These are phyloP conservation scores for Cystobasidium sp. DNA, from an alignment of 1,284 basidiomycete genomes.

Conservation along the genomic window DNA sequence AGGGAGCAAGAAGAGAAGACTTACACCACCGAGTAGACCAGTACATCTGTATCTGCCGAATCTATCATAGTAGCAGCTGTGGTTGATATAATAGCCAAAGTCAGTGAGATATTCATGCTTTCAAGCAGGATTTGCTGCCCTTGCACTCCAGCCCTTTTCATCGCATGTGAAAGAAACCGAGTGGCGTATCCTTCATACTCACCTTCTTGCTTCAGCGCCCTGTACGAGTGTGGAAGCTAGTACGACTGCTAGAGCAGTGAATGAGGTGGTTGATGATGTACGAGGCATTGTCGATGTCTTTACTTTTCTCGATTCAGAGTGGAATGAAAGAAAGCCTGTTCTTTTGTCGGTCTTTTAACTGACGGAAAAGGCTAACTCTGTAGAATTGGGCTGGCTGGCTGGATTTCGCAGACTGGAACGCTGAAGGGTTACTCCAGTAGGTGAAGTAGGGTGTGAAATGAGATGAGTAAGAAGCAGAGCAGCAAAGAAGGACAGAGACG, in stretches of 20 bases:
- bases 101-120: background rate
- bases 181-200: background rate
- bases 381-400: too few relatives aligned
- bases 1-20: background rate
- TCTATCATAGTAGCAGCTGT: conserved; percentile 38
- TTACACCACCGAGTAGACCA: conserved; percentile 16
- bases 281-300: background rate
- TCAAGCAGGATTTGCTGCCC: too few relatives aligned
- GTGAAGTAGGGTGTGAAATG: background rate
- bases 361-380: too few relatives aligned
- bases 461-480: background rate
- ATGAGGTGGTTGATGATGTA: background rate
- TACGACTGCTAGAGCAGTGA: conserved; percentile 1
- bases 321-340: too few relatives aligned
- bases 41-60: conserved; percentile 35
- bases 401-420: too few relatives aligned
- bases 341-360: too few relatives aligned
- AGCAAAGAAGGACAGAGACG: background rate
- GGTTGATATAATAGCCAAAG: background rate
- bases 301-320: too few relatives aligned
- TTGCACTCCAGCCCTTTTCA: too few relatives aligned
- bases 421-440: too few relatives aligned
- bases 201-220: conserved; percentile 24
- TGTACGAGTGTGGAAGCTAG: conserved; percentile 15
- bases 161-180: background rate